A percentile compares a stretch with the other conserved stretches of the same genome.
These are phyloP conservation scores for Pseudoneurospora amorphoporcata DNA, from an alignment of 495 filamentous ascomycete genomes.

Conservation along the genomic window DNA sequence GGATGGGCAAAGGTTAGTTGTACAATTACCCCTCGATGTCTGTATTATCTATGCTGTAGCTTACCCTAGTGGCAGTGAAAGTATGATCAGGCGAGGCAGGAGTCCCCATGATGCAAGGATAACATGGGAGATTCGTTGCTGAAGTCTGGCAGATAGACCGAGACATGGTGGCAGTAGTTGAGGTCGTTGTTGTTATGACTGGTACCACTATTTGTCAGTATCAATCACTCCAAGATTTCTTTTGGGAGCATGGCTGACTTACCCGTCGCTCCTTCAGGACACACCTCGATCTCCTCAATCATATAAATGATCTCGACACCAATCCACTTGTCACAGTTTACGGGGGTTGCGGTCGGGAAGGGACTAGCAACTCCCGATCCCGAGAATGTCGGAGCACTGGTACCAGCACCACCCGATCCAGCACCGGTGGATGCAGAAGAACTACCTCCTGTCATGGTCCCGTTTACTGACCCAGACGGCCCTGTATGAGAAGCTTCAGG, in stretches of 20 bases:
- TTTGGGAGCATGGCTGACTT: neutral
- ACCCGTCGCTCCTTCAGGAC: constrained; percentile 21
- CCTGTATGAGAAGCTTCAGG: neutral
- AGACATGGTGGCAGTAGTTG: constrained; percentile 18
- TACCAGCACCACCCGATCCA: neutral
- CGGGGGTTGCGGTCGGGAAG: constrained; percentile 3
- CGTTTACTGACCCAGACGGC: neutral
- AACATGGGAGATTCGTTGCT: constrained; percentile 25
- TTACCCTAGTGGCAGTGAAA: constrained; percentile 26
- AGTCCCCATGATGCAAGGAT: constrained; percentile 23
- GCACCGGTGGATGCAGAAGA: neutral
- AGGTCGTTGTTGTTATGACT: constrained; percentile 17
- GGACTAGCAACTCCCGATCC: neutral
- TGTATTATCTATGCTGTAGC: neutral
- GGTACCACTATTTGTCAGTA: neutral
- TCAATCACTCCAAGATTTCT: neutral
- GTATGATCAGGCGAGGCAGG: constrained; percentile 11
- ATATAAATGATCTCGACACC: constrained; percentile 30
- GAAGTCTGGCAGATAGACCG: constrained; percentile 31
- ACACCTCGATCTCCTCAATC: constrained; percentile 22
- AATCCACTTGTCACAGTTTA: constrained; percentile 20
- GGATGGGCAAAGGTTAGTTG: neutral
- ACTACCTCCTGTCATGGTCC: neutral
- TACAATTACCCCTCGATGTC: neutral
- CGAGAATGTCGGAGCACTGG: neutral